These are phyloP conservation scores for Batkoa obscura DNA, from an alignment of 371 early-diverging fungal genomes.

Conservation along the genomic window DNA sequence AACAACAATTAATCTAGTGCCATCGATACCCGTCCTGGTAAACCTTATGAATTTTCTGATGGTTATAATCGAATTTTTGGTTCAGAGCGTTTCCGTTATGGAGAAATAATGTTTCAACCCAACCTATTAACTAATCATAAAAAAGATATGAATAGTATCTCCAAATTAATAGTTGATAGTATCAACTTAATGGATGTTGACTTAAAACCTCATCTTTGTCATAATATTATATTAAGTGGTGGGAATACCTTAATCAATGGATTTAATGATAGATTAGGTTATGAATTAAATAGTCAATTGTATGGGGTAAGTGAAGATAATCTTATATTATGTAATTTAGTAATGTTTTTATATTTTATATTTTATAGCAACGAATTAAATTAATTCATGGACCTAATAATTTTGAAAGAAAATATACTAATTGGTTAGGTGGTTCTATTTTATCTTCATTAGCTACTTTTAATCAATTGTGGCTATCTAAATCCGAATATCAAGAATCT, in stretches of 20 bases:
- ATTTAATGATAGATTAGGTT: conserved; percentile 65
- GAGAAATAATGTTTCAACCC: conserved; percentile 83
- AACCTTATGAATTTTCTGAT: conserved; percentile 84
- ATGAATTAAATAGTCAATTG: conserved; percentile 42
- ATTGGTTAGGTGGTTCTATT: conserved; percentile 95
- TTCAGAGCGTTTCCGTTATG: conserved; percentile 56
- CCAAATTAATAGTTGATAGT: conserved; percentile 1
- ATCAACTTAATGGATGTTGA: conserved; percentile 67
- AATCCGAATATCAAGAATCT: conserved; percentile 79
- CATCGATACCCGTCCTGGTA: conserved; percentile 36
- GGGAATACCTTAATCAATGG: conserved; percentile 75
- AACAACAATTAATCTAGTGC: conserved; percentile 15
- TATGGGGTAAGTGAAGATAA: conserved; percentile 40
- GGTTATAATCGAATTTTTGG: conserved; percentile 78
- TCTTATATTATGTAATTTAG: neutral
- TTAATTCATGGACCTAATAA: conserved; percentile 55
- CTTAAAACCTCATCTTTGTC: conserved; percentile 55
- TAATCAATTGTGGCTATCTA: conserved; percentile 92
- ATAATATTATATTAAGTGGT: conserved; percentile 73
- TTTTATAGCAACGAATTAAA: conserved; percentile 48
- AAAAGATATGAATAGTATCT: conserved; percentile 4
- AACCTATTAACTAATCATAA: neutral
- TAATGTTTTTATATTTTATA: neutral
- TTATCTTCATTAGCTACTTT: conserved; percentile 86
- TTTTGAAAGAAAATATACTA: conserved; percentile 68